Evolutionary conservation across 192 early-diverging fungal species (phyloP), one percentile per base, ranked within the genome.

Genomic region (Thamnidium elegans): DNA sequence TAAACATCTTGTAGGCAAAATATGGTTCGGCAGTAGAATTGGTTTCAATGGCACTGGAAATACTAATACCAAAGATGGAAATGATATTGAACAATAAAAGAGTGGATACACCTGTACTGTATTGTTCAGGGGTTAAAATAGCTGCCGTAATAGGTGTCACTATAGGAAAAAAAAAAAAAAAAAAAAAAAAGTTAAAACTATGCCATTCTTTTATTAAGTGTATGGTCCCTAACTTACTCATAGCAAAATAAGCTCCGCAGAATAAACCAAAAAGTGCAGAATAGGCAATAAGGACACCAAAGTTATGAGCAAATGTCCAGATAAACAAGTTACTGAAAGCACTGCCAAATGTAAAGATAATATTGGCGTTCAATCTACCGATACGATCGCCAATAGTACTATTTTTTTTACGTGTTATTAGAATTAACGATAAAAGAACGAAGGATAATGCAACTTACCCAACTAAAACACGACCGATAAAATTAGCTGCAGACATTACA

Each of bases 1-100:
- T 55, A 70, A 74, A 82, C 71, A 82, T 72, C 66, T 76, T 74
- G 17, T 79, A 63, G 44, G 71, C 58, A 51, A 78, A 68, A 13
- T 48, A 70, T 1, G 68, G 50, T 5, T 68, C 59, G 0, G 77
- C 62, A 4, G 34, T 43, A 10, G 70, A 58, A 45, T 62, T 70
- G 9, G 59, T 26, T 53, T 75, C 67, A 7, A 75, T 66, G 7
- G 73, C 68, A 52, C 64, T 58, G 9, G 73, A 63, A 21, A 75
- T 75, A 46, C 58, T 63, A 10, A 69, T 58, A 14, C 68, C 73
- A 46, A 75, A 75, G 0, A 70, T 58, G 20, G 73, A 46, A 1
- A 70, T 51, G 4, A 67, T 55, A 23, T 73, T 73, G 45, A 36
- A 67, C 30, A 73, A 44, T 1, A 73, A 17, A 4, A 73, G 44